Evolutionary conservation across 495 filamentous ascomycete species (phyloP).

Genomic region (Penicillium bovifimosum): DNA sequence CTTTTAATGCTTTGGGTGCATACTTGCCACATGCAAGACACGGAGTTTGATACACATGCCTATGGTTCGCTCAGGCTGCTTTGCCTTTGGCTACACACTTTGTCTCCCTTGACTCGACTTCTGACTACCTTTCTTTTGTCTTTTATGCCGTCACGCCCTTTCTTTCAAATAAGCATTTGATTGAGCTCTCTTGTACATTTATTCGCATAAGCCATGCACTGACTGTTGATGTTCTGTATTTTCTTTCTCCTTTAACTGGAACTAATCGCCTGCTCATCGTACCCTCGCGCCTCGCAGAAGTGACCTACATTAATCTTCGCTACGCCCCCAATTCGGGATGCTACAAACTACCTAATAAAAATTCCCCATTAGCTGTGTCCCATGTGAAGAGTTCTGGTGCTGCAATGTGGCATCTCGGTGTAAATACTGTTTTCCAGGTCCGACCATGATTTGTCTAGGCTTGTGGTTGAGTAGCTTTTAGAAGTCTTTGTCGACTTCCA

Average conservation of each 20-base stretch:
- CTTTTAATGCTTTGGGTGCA: conserved; percentile 9
- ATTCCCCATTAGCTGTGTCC: no score
- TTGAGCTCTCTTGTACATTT: conserved; percentile 32
- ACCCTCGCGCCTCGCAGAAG: not conserved
- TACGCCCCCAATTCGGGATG: not conserved
- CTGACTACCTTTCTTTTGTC: conserved; percentile 31
- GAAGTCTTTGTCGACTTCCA: not conserved
- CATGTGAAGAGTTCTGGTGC: not conserved
- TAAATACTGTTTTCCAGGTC: not conserved
- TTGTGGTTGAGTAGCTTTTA: not conserved
- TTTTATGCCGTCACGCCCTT: conserved; percentile 30
- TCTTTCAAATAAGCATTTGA: conserved; percentile 18
- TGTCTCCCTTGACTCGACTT: conserved; percentile 12
- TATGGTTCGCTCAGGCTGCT: not conserved
- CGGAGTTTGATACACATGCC: conserved; percentile 15
- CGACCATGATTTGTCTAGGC: not conserved
- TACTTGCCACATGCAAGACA: conserved; percentile 16
- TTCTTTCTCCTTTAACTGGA: not conserved
- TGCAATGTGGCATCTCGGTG: not conserved
- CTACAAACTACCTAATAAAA: not conserved
- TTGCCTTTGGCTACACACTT: not conserved
- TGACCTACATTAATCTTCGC: not conserved
- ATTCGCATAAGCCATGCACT: conserved; percentile 20
- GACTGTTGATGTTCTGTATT: conserved; percentile 7
- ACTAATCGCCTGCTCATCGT: conserved; percentile 1